Conservation (phyloP, 202 grass and related monocot species). For the Zoysia matrella region DNA sequence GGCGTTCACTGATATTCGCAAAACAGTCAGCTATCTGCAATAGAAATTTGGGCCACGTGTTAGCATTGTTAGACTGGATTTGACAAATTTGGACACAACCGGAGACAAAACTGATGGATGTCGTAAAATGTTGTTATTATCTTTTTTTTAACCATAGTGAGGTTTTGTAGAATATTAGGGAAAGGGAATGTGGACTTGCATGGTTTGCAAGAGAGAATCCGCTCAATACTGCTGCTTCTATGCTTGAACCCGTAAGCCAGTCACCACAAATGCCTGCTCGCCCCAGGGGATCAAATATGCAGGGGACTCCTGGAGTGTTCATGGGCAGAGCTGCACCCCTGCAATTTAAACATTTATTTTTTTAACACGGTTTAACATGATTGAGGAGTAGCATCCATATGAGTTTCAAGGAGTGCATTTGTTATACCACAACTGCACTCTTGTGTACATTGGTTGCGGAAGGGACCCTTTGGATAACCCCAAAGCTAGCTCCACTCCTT, state of each 20-base stretch:
- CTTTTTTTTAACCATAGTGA: background rate
- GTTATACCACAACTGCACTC: conserved; percentile 86
- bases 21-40: no score
- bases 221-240: conserved; percentile 81
- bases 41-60: no score
- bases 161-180: background rate
- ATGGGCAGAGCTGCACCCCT: conserved; percentile 93
- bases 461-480: conserved; percentile 79
- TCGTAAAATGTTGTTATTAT: background rate
- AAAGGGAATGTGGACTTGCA: conserved; percentile 44
- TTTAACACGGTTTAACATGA: background rate
- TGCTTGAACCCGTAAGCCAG: conserved; percentile 90
- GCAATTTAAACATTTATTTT: conserved; percentile 32
- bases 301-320: conserved; percentile 77
- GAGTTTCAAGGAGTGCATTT: conserved; percentile 10
- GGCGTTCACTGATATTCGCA: conserved; percentile 6
- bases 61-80: no score
- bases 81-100: no score
- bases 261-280: conserved; percentile 97
- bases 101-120: background rate
- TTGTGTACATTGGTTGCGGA: conserved; percentile 78
- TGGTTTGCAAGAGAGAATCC: conserved; percentile 35
- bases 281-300: conserved; percentile 86
- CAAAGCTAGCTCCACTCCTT: conserved; percentile 81
- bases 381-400: conserved; percentile 6